Evolutionary conservation across 2,329 filamentous ascomycete genomes (phyloP).

Genomic region (Ramichloridium luteum): DNA sequence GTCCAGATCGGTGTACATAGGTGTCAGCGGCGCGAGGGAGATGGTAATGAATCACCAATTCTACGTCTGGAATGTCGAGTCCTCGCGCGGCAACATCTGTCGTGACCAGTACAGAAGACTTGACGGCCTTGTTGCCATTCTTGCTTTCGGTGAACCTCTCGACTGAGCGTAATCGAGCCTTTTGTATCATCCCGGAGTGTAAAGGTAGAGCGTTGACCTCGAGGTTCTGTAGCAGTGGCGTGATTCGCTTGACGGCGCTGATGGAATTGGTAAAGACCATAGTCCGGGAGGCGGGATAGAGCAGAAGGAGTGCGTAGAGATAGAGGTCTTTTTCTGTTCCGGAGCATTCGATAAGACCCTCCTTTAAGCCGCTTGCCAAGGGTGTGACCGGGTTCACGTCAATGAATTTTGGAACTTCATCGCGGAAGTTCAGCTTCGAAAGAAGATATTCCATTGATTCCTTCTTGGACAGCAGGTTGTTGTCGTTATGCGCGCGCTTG

Average conservation of each 20-base stretch:
- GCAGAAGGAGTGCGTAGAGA: slow-evolving; percentile 73
- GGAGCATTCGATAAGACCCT: slow-evolving; percentile 83
- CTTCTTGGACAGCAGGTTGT: slow-evolving; percentile 54
- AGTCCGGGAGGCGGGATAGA: slow-evolving; percentile 68
- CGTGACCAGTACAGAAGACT: slow-evolving; percentile 62
- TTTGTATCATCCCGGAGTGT: slow-evolving; percentile 92
- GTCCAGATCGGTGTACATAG: slow-evolving; percentile 90
- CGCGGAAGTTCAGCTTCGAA: slow-evolving; percentile 76
- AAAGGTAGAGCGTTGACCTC: slow-evolving; percentile 63
- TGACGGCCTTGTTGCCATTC: slow-evolving; percentile 38
- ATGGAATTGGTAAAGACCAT: slow-evolving; percentile 96
- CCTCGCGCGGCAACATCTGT: slow-evolving; percentile 91
- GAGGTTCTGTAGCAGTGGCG: slow-evolving; percentile 72
- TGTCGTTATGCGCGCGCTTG: slow-evolving; percentile 50
- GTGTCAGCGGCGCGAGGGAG: slow-evolving; percentile 81
- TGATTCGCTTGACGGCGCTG: slow-evolving; percentile 73
- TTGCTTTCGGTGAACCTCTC: slow-evolving; percentile 59
- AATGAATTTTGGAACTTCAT: slow-evolving; percentile 75
- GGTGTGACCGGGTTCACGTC: slow-evolving; percentile 82
- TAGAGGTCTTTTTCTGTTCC: slow-evolving; percentile 96
- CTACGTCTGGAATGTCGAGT: slow-evolving; percentile 81
- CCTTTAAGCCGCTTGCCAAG: slow-evolving; percentile 75
- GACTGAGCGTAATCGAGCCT: slow-evolving; percentile 82
- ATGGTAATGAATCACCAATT: slow-evolving; percentile 90
- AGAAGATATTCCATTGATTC: slow-evolving; percentile 67